Evolutionary conservation across 169 alveolate genomes (phyloP).

Genomic region (Neospora caninum): DNA sequence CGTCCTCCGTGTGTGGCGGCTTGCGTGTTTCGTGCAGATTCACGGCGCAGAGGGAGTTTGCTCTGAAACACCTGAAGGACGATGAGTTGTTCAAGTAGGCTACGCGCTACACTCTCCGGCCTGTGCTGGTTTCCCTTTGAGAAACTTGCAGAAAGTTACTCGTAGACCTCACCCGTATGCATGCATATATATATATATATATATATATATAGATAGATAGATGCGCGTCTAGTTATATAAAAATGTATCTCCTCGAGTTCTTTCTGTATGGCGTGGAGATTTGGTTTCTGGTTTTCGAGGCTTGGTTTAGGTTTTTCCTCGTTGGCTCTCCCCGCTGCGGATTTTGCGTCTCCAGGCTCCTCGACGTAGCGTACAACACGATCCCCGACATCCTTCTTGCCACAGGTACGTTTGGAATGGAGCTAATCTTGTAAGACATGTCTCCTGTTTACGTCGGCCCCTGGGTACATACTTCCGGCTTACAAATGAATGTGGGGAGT

Average conservation of each 20-base stretch:
- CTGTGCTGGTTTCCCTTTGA: background rate
- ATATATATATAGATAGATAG: background rate
- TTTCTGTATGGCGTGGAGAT: no score
- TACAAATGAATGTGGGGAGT: no score
- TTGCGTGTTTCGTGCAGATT: slow-evolving; percentile 45
- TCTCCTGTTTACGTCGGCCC: no score
- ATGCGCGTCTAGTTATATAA: no score
- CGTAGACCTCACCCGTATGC: no score
- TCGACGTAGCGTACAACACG: slow-evolving; percentile 84
- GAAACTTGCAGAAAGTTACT: no score
- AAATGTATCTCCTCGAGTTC: no score
- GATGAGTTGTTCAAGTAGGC: slow-evolving; percentile 83
- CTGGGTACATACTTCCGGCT: no score
- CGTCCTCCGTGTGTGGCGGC: background rate
- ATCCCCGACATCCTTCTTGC: slow-evolving; percentile 86
- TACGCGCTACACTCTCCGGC: background rate
- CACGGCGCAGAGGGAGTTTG: slow-evolving; percentile 82
- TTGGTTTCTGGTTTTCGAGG: no score
- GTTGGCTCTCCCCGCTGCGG: no score
- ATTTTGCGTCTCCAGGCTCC: slow-evolving; percentile 76
- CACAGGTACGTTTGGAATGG: slow-evolving; percentile 77
- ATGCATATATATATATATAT: background rate
- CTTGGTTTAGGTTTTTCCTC: no score
- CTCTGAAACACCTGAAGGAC: slow-evolving; percentile 84
- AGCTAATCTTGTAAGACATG: no score